phyloP scores from a whole-genome alignment of 805 yeast genomes.

The Nakazawaea wyomingensis region DNA sequence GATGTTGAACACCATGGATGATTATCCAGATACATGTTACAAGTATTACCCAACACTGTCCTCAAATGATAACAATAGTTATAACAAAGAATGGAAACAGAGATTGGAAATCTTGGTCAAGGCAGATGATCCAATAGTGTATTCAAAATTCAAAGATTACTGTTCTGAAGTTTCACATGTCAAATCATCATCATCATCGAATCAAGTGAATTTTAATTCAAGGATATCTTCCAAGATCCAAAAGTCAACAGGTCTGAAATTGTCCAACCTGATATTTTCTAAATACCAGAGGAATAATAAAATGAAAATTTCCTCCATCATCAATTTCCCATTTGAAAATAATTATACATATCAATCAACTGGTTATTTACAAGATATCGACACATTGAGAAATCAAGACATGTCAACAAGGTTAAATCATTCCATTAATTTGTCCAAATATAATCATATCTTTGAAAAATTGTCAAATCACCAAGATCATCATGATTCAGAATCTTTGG shows the following conservation, averaged over 20 bases:
- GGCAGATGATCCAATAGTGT: conserved; percentile 33
- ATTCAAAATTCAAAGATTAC: conserved; percentile 32
- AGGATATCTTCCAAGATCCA: conserved; percentile 12
- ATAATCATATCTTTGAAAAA: conserved; percentile 14
- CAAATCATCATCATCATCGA: background rate
- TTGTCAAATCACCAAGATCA: background rate
- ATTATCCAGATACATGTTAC: conserved; percentile 33
- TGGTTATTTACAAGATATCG: conserved; percentile 45
- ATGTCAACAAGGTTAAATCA: conserved; percentile 38
- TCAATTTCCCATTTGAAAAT: conserved; percentile 48
- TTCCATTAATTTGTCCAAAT: conserved; percentile 10
- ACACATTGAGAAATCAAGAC: conserved; percentile 41
- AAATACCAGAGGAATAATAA: conserved; percentile 1
- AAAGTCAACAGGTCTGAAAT: conserved; percentile 12
- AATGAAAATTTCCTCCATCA: conserved; percentile 15
- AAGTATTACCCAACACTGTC: conserved; percentile 23
- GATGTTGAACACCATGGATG: conserved; percentile 18
- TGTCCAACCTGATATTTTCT: conserved; percentile 12
- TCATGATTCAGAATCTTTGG: background rate
- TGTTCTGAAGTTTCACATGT: conserved; percentile 24
- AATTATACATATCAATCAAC: conserved; percentile 45
- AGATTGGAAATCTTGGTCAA: conserved; percentile 35
- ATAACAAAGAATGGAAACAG: conserved; percentile 41
- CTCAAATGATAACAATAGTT: conserved; percentile 24
- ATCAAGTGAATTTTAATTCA: conserved; percentile 11